Evolutionary conservation across 2,329 filamentous ascomycete species (phyloP), one percentile per base, ranked within the genome.

Genomic region (Alternaria sp.): DNA sequence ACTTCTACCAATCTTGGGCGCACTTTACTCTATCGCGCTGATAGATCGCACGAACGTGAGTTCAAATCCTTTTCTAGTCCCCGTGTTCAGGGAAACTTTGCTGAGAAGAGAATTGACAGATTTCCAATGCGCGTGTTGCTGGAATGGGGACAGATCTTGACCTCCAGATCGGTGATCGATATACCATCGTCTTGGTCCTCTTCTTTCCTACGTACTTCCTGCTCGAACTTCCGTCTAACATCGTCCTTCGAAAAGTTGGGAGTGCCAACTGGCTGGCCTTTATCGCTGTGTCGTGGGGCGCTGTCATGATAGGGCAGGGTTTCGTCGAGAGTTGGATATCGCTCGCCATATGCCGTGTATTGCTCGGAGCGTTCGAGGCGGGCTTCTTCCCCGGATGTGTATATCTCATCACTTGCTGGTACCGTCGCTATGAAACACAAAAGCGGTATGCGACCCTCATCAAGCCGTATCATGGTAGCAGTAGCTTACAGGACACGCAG

Each of bases 1-100:
- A 26, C 70, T 81, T 1, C 68, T 81, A 7, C 78, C 78, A 7
- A 80, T 81, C 6, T 64, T 81, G 2, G 78, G 75, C 3, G 62
- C 77, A 3, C 65, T 80, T 24, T 80, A 80, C 55, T 78, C 75
- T 4, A 75, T 80, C 22, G 70, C 76, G 1, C 65, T 77, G 2
- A 73, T 80, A 51, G 78, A 80, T 46, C 74, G 78, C 41, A 71
- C 69, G 32, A 79, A 78, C 53, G 67, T 67, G 38, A 52, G 57
- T 36, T 7, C 1, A 14, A 6, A 4, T 5, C 7, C 7, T 14
- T 5, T n/a, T 4, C 1, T 14, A 7, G n/a, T 22, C 3, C 24
- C 12, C 3, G 11, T 30, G 3, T 8, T 28, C 20, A 22, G n/a
- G 12, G 5, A 14, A 39, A 9, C 14, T 11, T 42, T 8, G 51